Percentiles rank a stretch among this genome's conserved stretches.
These are phyloP conservation scores for Candida tetrigidarum DNA, from an alignment of 1,139 yeast genomes.

Conservation along the genomic window DNA sequence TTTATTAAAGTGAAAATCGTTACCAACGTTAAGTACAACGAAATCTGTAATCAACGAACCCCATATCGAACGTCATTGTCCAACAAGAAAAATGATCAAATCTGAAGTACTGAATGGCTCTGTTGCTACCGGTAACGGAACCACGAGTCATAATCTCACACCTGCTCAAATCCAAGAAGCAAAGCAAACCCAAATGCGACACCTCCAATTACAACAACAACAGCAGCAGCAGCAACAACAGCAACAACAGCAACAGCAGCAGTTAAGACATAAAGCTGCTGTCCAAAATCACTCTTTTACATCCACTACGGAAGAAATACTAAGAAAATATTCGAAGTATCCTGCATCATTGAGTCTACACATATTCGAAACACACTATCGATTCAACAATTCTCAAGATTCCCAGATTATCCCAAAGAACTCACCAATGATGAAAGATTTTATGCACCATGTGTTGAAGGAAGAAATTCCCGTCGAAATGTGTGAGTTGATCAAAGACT, in stretches of 20 bases:
- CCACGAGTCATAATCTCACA: slow-evolving; percentile 5
- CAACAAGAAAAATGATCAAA: slow-evolving; percentile 12
- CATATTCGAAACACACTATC: slow-evolving; percentile 86
- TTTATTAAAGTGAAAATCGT: background rate
- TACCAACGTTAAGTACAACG: background rate
- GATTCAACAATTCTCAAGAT: slow-evolving; percentile 69
- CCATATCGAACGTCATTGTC: background rate
- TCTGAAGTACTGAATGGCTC: slow-evolving; percentile 14
- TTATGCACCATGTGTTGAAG: slow-evolving; percentile 74
- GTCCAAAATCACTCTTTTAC: slow-evolving; percentile 57
- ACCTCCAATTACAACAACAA: slow-evolving; percentile 15
- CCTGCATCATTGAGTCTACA: slow-evolving; percentile 89
- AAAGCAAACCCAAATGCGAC: slow-evolving; percentile 11
- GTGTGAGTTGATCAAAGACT: slow-evolving; percentile 86
- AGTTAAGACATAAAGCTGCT: slow-evolving; percentile 35
- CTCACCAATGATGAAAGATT: slow-evolving; percentile 79
- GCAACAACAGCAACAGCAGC: slow-evolving; percentile 23
- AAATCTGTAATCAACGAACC: background rate
- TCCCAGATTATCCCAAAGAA: slow-evolving; percentile 83
- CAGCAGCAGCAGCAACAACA: slow-evolving; percentile 15
- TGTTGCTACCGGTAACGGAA: slow-evolving; percentile 5
- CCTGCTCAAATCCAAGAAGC: slow-evolving; percentile 15
- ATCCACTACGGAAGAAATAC: slow-evolving; percentile 73
- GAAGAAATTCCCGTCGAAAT: slow-evolving; percentile 90
- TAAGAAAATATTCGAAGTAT: slow-evolving; percentile 74